Evolutionary conservation across 176 grass and related monocot species (phyloP), one percentile per base, ranked within the genome.

Genomic region (Triticum dicoccoides): DNA sequence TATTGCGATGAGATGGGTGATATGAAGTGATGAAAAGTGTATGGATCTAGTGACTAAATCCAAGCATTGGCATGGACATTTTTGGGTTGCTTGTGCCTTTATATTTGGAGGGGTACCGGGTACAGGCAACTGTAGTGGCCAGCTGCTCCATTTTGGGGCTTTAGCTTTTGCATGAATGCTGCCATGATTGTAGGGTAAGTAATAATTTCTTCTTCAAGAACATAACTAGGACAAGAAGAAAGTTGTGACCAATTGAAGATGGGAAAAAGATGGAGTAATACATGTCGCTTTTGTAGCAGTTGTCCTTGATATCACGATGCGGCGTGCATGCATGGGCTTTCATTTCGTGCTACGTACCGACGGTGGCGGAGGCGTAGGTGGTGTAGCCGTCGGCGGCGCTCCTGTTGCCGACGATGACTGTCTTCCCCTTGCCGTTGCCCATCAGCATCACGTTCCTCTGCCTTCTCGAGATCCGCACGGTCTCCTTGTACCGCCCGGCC

Each of bases 361-460:
- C 91, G 33, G 96, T 98, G 44, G 95, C 95, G 35, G 93, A 89
- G 24, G 82, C 71, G 21, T 83, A 93, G 56, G 86, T 93, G 86
- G 73, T 95, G 33, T 75, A 93, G 35, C 95, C 91, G 41, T 74
- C 89, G 38, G 35, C 86, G 51, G 72, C 87, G 83, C 76, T 98
- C 67, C 66, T 86, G 77, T 81, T 25, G 4, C 91, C 90, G 17
- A 85, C 84, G 89, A 98, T 87, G 91, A 98, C 34, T 4, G 93
- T 95, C 81, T 92, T 93, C 61, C 86, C 91, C 88, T 95, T 95
- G 15, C 96, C 96, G 32, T 95, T 93, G 3, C 96, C 96, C 84
- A 98, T 78, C 32, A 98, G 74, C 89, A 91, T 95, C 61, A 98
- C 91, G 69, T 92, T 80, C 67, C 69, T 77, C 81, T 95, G 91